Conservation (phyloP, 768 basidiomycete genomes). For the Podaxis carcinomalis region DNA sequence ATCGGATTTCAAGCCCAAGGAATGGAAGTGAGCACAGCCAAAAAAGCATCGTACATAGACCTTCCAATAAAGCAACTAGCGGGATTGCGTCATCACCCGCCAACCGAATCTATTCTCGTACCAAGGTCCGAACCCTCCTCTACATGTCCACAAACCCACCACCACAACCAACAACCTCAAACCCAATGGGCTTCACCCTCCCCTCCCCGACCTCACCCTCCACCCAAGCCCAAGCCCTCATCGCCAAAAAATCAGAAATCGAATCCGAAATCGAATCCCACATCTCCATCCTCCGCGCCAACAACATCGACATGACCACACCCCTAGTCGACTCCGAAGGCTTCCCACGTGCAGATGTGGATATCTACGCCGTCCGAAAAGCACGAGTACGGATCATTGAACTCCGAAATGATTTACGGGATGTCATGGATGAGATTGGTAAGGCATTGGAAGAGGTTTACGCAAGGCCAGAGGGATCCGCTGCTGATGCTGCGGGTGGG, state of each 20-base stretch:
- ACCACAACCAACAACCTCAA: neutral
- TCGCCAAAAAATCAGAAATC: conserved; percentile 65
- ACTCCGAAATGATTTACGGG: conserved; percentile 72
- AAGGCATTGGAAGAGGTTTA: conserved; percentile 69
- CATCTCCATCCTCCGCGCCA: conserved; percentile 55
- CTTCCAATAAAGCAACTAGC: neutral
- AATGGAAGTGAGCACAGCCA: too few relatives aligned
- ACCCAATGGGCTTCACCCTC: conserved; percentile 41
- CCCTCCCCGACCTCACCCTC: conserved; percentile 41
- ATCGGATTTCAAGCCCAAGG: neutral
- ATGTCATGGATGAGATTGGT: conserved; percentile 61
- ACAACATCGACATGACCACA: conserved; percentile 61
- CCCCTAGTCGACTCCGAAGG: conserved; percentile 85
- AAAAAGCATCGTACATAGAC: neutral
- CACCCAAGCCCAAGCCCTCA: conserved; percentile 59
- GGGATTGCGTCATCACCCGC: neutral
- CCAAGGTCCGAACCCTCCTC: neutral
- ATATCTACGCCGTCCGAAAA: conserved; percentile 72
- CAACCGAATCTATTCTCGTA: neutral
- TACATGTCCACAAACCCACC: neutral
- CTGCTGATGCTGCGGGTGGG: neutral
- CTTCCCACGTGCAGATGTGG: conserved; percentile 84
- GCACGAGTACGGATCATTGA: conserved; percentile 78
- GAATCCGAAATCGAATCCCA: conserved; percentile 68
- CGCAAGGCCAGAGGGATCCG: conserved; percentile 9